Evolutionary conservation across 129 eudicot species (phyloP).

Genomic region (Glebionis coronaria): DNA sequence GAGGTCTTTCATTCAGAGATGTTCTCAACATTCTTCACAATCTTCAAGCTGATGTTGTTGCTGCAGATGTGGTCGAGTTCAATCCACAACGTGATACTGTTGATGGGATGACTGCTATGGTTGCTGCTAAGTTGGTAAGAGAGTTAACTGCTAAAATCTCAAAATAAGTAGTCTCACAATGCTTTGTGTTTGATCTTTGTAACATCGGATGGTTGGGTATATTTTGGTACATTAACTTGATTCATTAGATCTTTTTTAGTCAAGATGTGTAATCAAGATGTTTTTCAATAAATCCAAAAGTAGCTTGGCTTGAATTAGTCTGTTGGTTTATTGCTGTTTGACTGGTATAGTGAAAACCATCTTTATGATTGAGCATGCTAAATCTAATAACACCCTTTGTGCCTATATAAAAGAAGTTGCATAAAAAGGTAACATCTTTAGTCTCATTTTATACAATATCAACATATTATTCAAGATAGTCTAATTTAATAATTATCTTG

Average conservation of each 20-base stretch:
- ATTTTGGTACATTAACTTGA: slow-evolving; percentile 9
- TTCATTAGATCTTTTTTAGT: slow-evolving; percentile 16
- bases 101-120: slow-evolving; percentile 99
- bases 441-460: not conserved
- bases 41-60: slow-evolving; percentile 88
- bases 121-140: slow-evolving; percentile 91
- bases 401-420: not conserved
- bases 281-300: slow-evolving; percentile 16
- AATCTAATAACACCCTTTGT: not conserved
- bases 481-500: too few relatives aligned
- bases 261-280: slow-evolving; percentile 26
- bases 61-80: slow-evolving; percentile 92
- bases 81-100: slow-evolving; percentile 98
- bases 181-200: slow-evolving; percentile 10
- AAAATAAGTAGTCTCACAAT: slow-evolving; percentile 39
- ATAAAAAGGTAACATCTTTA: not conserved
- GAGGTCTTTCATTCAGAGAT: slow-evolving; percentile 92
- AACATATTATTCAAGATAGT: too few relatives aligned
- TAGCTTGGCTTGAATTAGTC: slow-evolving; percentile 9
- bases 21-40: slow-evolving; percentile 90
- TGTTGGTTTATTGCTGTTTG: slow-evolving; percentile 19
- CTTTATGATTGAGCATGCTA: slow-evolving; percentile 6
- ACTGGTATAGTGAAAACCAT: slow-evolving; percentile 15
- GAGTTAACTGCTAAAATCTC: slow-evolving; percentile 93
- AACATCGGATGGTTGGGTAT: not conserved